Base-by-base conservation (phyloP, 495 filamentous ascomycete species). In the Evansstolkia leycettana region DNA sequence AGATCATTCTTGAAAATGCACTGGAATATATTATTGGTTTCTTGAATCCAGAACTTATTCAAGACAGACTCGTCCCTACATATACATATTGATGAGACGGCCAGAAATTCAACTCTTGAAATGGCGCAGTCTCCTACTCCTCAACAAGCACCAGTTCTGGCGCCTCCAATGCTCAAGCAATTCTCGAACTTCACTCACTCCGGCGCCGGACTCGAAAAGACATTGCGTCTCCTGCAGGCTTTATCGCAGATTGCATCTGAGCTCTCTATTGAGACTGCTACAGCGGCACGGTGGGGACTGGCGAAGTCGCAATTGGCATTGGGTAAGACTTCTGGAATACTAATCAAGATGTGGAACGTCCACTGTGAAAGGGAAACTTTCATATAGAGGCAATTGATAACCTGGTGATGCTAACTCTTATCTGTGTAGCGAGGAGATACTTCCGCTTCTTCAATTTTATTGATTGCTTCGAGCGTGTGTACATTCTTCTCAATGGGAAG, bases 361-460 rank as follows among this genome's bases (percentile, higher is more conserved):
- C n/a, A n/a, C n/a, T n/a, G n/a, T n/a, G n/a, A n/a, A n/a, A n/a
- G n/a, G n/a, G n/a, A n/a, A n/a, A n/a, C n/a, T n/a, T n/a, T n/a
- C n/a, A n/a, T n/a, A n/a, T n/a, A n/a, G n/a, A n/a, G n/a, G n/a
- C n/a, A n/a, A n/a, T n/a, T n/a, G n/a, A n/a, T n/a, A n/a, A n/a
- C n/a, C n/a, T n/a, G 15, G 17, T 31, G 2, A 13, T 8, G 18
- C 8, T 33, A 17, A n/a, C n/a, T n/a, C n/a, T n/a, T n/a, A n/a
- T n/a, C n/a, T n/a, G n/a, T n/a, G n/a, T 13, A 50, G 69, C 64
- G 7, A 55, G 78, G 16, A 62, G 75, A 6, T 77, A 62, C 53
- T 65, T 82, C 50, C 66, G 78, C 16, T 57, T 77, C 37, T 79
- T 78, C 43, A 67, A 70, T 20, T 80, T 76, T 50, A 54, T 80